phyloP scores from a whole-genome alignment of 345 rosid species.

The Arabis alpina region DNA sequence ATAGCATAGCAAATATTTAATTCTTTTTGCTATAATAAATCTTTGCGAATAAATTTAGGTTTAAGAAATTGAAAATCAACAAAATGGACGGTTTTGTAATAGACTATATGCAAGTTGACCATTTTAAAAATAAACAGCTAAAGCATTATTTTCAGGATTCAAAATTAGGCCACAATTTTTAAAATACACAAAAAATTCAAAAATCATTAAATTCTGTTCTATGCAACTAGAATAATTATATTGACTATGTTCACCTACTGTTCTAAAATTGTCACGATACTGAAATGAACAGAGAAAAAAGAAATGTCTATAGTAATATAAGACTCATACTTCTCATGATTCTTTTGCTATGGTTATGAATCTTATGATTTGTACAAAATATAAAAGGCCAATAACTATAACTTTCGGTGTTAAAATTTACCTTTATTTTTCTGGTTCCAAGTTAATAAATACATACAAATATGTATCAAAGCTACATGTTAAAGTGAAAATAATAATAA shows the following conservation, averaged over 20 bases:
- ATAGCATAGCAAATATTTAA: background rate
- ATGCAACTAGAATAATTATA: background rate
- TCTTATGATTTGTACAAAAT: background rate
- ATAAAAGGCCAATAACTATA: background rate
- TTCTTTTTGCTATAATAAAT: background rate
- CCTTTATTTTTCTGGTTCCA: background rate
- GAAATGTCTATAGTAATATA: constrained; percentile 26
- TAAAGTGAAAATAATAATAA: background rate
- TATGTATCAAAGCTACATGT: background rate
- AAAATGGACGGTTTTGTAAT: constrained; percentile 17
- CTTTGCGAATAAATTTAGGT: background rate
- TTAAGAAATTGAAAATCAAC: background rate
- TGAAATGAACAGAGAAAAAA: background rate
- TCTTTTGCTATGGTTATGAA: background rate
- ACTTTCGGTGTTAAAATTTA: constrained; percentile 19
- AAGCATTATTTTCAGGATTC: constrained; percentile 11
- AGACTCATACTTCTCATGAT: constrained; percentile 31
- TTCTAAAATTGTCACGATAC: constrained; percentile 23
- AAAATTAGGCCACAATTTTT: background rate
- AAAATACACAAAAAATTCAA: background rate
- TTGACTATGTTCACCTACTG: constrained; percentile 13
- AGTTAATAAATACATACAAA: constrained; percentile 1
- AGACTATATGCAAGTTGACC: constrained; percentile 13
- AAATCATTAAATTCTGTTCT: background rate
- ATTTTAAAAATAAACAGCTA: background rate